Evolutionary conservation across 306 rosid species (phyloP), one percentile per base, ranked within the genome.

Genomic region (Casuarina glauca): DNA sequence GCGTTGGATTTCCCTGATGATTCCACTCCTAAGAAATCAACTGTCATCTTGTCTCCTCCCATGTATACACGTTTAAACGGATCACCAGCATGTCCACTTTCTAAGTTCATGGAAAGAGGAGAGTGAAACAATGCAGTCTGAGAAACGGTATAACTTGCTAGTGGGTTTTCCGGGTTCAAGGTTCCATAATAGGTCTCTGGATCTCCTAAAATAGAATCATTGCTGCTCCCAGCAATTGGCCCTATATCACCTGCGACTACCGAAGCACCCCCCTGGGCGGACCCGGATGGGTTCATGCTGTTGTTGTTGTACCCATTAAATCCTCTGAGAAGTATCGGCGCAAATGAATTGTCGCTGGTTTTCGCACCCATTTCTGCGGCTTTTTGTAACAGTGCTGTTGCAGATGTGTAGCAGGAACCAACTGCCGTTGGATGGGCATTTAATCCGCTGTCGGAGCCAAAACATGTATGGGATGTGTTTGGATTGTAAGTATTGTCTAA

Each of bases 331-430:
- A 62, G 3, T 62, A 62, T 62, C 13, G 69, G 69, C 17, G 44
- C 43, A 36, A 62, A 32, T 36, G 44, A 62, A 36, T 62, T 62
- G 12, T 62, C 69, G 17, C 69, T 62, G 42, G 32, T 19, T 57
- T 57, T 57, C n/a, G 97, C 90, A 15, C 97, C 98, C 88, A 93
- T 93, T 74, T 91, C 93, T 0, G 97, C 98, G 2, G 97, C 97
- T 84, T 89, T 93, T 51, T 89, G 98, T 19, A 89, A 62, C 57
- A 89, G 83, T 7, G 97, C 97, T 9, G 98, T 93, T 72, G 98
- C 98, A 0, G 97, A 91, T 89, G 90, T 88, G 63, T 87, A 89
- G 13, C 86, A 84, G 3, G 84, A 74, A 5, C 82, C 88, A 4
- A 80, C 13, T 45, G 64, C 88, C 97, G 3, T 81, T 86, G 81